phyloP scores from a whole-genome alignment of 2,329 filamentous ascomycete species.

The Verticillium klebahnii region DNA sequence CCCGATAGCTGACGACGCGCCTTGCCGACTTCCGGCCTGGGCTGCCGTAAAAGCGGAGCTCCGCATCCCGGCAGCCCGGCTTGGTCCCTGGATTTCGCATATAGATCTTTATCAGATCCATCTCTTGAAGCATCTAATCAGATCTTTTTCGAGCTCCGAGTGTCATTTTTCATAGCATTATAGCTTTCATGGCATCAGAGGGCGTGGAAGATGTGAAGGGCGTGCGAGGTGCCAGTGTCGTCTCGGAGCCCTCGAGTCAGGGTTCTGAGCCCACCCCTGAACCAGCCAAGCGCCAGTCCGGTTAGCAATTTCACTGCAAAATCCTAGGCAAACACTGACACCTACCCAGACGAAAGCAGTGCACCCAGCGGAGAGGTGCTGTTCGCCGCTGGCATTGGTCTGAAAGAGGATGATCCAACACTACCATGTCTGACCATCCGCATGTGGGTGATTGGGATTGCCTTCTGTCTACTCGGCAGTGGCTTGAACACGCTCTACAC shows the following conservation, averaged over 20 bases:
- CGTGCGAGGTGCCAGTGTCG: not conserved
- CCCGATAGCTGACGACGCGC: not conserved
- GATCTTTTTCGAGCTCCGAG: not conserved
- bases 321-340: not conserved
- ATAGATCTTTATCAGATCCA: not conserved
- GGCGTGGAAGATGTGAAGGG: not conserved
- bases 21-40: not conserved
- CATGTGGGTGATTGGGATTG: slow-evolving; percentile 33
- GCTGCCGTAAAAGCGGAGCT: not conserved
- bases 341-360: slow-evolving; percentile 5
- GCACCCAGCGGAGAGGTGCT: slow-evolving; percentile 16
- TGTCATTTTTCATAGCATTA: not conserved
- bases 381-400: slow-evolving; percentile 23
- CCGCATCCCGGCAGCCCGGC: not conserved
- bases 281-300: not conserved
- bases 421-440: slow-evolving; percentile 30
- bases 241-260: not conserved
- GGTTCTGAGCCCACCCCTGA: not conserved
- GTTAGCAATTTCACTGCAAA: not conserved
- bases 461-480: slow-evolving; percentile 29
- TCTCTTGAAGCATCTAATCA: not conserved
- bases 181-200: not conserved
- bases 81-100: not conserved
- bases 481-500: slow-evolving; percentile 36
- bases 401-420: slow-evolving; percentile 19